A percentile compares a stretch with the other conserved stretches of the same genome.
phyloP scores from a whole-genome alignment of 306 rosid genomes.

The Vigna angularis region DNA sequence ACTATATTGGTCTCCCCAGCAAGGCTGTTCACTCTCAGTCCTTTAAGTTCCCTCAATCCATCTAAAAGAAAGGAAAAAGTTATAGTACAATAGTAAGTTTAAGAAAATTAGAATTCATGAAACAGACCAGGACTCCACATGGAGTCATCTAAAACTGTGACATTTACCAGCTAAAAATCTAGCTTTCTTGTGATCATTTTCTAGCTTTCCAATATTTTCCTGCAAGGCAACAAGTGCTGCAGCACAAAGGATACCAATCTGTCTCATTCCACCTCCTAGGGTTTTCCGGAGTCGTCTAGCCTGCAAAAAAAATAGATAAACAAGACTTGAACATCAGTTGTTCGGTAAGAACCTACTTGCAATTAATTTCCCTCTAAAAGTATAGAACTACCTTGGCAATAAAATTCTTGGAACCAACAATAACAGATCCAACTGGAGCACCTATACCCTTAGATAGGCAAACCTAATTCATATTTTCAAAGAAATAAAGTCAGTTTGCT shows the following conservation, averaged over 20 bases:
- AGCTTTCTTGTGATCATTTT: conserved; percentile 80
- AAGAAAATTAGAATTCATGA: background rate
- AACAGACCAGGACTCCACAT: conserved; percentile 5
- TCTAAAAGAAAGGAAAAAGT: conserved; percentile 48
- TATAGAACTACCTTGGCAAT: conserved; percentile 71
- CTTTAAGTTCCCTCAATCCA: conserved; percentile 67
- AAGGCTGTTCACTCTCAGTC: conserved; percentile 58
- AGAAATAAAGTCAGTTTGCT: conserved; percentile 4
- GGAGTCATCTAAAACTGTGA: conserved; percentile 14
- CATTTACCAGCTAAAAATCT: conserved; percentile 72
- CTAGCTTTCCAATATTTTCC: conserved; percentile 75
- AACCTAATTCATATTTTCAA: conserved; percentile 59
- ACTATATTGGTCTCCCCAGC: conserved; percentile 85
- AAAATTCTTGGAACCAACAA: conserved; percentile 82
- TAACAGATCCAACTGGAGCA: conserved; percentile 93
- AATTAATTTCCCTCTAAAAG: background rate
- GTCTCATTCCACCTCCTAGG: conserved; percentile 98
- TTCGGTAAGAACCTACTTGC: background rate
- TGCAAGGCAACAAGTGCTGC: conserved; percentile 83
- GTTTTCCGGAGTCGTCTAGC: conserved; percentile 86
- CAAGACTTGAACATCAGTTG: background rate
- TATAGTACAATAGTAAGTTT: conserved; percentile 15
- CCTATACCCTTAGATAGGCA: conserved; percentile 93
- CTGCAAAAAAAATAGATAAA: conserved; percentile 42
- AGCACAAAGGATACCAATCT: conserved; percentile 83